phyloP scores from a whole-genome alignment of 1,284 basidiomycete genomes.

The Peniophora sp. region DNA sequence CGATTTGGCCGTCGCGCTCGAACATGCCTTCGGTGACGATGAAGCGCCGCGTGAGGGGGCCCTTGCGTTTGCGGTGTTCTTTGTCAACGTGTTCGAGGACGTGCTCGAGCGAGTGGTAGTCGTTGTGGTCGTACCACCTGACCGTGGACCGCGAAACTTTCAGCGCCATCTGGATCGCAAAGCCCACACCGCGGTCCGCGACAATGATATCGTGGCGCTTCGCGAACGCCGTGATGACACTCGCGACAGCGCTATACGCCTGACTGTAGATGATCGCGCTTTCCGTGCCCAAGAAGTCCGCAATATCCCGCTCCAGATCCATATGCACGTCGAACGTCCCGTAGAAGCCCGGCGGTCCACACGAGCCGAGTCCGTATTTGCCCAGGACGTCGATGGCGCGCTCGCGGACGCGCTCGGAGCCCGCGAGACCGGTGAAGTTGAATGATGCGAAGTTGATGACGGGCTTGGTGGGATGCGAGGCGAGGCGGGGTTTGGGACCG shows the following conservation, averaged over 20 bases:
- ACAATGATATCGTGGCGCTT: conserved; percentile 98
- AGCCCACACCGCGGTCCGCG: conserved; percentile 92
- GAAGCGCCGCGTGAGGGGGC: conserved; percentile 84
- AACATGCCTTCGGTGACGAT: conserved; percentile 98
- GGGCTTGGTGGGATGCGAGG: conserved; percentile 61
- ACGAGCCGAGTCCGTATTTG: conserved; percentile 92
- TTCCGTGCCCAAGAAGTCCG: conserved; percentile 87
- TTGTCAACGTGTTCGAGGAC: conserved; percentile 80
- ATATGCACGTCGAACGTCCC: conserved; percentile 94
- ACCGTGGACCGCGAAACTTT: conserved; percentile 92
- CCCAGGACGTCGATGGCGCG: conserved; percentile 82
- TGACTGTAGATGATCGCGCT: conserved; percentile 92
- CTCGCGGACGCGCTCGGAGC: conserved; percentile 83
- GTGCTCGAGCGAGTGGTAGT: conserved; percentile 84
- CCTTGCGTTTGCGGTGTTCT: conserved; percentile 79
- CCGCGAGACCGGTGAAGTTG: conserved; percentile 90
- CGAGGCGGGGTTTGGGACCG: conserved; percentile 77
- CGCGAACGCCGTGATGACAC: conserved; percentile 95
- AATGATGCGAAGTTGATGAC: conserved; percentile 86
- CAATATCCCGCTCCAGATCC: conserved; percentile 82
- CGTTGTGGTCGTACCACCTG: conserved; percentile 95
- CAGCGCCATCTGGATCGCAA: conserved; percentile 96
- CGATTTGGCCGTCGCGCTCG: conserved; percentile 89
- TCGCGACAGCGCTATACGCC: conserved; percentile 86
- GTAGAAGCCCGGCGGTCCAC: conserved; percentile 97